Conservation (phyloP, 352 stramenopile genomes). For the Halophytophthora polymorphica region DNA sequence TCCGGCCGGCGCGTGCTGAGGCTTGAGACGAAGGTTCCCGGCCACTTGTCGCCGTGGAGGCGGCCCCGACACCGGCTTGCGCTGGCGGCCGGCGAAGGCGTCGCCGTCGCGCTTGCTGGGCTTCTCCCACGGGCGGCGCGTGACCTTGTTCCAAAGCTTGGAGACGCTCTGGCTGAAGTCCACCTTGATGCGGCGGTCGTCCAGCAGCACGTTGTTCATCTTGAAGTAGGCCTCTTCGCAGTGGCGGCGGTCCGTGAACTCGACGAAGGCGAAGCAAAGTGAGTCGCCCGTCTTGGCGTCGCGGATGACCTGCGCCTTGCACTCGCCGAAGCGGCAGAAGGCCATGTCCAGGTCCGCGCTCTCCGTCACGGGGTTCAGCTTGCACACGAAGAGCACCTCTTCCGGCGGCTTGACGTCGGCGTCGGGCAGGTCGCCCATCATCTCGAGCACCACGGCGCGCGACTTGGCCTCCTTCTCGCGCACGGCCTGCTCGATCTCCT, state of each 20-base stretch:
- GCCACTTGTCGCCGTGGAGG: conserved; percentile 21
- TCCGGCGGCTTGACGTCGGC: conserved; percentile 97
- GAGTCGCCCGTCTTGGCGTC: conserved; percentile 97
- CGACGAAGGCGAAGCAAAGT: conserved; percentile 98
- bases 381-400: conserved; percentile 99
- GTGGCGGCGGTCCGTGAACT: conserved; percentile 94
- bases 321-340: conserved; percentile 89
- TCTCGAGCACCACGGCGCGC: conserved; percentile 97
- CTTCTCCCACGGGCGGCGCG: conserved; percentile 61
- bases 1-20: conserved; percentile 13
- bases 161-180: conserved; percentile 99
- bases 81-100: conserved; percentile 35
- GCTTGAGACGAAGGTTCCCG: conserved; percentile 45
- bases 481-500: conserved; percentile 89
- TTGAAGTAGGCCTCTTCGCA: conserved; percentile 98
- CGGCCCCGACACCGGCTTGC: conserved; percentile 11
- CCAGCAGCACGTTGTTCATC: conserved; percentile 99
- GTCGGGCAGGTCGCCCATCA: conserved; percentile 97
- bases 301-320: conserved; percentile 94
- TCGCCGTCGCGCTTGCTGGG: conserved; percentile 52
- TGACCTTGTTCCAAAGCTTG: conserved; percentile 95
- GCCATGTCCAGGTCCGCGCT: conserved; percentile 94
- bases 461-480: conserved; percentile 92
- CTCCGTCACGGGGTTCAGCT: conserved; percentile 93
- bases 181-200: conserved; percentile 94